Base-by-base conservation (phyloP, 305 asterid species). In the Plantago lanceolata region DNA sequence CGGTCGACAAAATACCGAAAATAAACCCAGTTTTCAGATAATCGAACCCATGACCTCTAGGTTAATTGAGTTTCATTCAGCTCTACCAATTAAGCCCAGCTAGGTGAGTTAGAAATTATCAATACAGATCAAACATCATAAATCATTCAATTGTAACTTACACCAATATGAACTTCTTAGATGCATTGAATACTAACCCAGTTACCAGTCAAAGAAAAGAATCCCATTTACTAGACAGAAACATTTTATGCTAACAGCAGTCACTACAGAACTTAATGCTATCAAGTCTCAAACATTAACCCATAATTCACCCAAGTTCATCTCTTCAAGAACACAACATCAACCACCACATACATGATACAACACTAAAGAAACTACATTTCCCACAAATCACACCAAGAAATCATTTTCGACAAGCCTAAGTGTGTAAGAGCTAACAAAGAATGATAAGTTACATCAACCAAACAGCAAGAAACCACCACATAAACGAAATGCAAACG, bases 251-350 rank as follows among this genome's bases (percentile, higher is more conserved):
- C 13, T n/a, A n/a, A 8, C 24, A 54, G 16, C 28, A 54, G 31
- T 21, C 35, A 54, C 16, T 21, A 16, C 40, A 53, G 58, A 14
- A 53, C 58, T 13, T 53, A 4, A 53, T 11, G 29, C 18, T 54
- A 19, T 54, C 28, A 54, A 53, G 40, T 54, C 43, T 54, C 28
- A 54, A 53, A 40, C 19, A 5, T 54, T 18, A 54, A 54, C 40
- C 33, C 58, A 14, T 18, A 54, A 5, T 54, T 54, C 19, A 54
- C 19, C 59, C 31, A 21, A 3, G 1, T 24, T 37, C 19, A 11
- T 40, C 51, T 29, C 53, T 40, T n/a, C n/a, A 2, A n/a, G 19
- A 43, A 15, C 13, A 59, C 17, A 59, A 24, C 51, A 24, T 29
- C 13, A 60, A 45, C 65, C 16, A 21, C 44, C 33, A 29, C 21